Conservation (phyloP, 805 yeast species). For the Sugiyamaella qingdaonensis region DNA sequence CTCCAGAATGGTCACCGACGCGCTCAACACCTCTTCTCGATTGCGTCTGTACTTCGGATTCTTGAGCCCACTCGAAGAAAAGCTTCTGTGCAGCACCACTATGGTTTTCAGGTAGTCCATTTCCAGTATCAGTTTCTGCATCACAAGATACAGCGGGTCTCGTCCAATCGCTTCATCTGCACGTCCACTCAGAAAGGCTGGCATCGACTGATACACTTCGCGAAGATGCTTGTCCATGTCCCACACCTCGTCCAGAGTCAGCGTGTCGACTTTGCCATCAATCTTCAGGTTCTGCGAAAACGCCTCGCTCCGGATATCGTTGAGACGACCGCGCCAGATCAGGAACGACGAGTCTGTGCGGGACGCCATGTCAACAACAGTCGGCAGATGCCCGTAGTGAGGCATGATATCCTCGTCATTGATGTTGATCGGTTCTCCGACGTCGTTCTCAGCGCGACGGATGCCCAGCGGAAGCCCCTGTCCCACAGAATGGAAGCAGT, state of each 20-base stretch:
- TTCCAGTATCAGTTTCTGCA: constrained; percentile 30
- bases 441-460: constrained; percentile 27
- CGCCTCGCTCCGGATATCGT: constrained; percentile 9
- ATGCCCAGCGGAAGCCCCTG: constrained; percentile 32
- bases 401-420: constrained; percentile 26
- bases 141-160: constrained; percentile 23
- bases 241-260: constrained; percentile 18
- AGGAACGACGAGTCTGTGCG: constrained; percentile 24
- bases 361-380: constrained; percentile 6
- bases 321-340: constrained; percentile 17
- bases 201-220: constrained; percentile 24
- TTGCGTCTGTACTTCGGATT: constrained; percentile 12
- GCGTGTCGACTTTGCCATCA: constrained; percentile 7
- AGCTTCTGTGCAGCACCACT: constrained; percentile 29
- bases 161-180: constrained; percentile 20
- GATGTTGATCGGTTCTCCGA: constrained; percentile 24
- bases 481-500: constrained; percentile 24
- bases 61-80: constrained; percentile 12
- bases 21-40: constrained; percentile 15
- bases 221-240: constrained; percentile 26
- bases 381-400: constrained; percentile 17
- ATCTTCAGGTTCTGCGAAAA: constrained; percentile 13
- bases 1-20: constrained; percentile 18
- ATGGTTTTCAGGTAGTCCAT: constrained; percentile 27
- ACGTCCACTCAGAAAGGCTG: constrained; percentile 21